Evolutionary conservation across 768 basidiomycete species (phyloP), one percentile per base, ranked within the genome.

Genomic region (Mycena polygramma): DNA sequence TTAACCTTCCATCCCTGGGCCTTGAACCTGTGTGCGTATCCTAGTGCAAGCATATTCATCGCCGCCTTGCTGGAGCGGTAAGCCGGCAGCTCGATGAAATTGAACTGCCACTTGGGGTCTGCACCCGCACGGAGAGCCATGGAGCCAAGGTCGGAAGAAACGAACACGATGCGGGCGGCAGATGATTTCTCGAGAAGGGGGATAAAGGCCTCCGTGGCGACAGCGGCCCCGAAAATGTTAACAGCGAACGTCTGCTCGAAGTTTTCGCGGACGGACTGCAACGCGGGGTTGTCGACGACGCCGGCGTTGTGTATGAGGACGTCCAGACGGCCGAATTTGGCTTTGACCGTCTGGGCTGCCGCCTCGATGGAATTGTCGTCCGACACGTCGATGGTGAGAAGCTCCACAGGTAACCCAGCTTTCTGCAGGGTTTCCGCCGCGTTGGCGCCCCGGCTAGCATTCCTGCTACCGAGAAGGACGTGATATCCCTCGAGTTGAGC

Each of bases 11-110:
- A 69, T 24, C 68, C 62, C 55, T 69, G 7, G 17, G 15, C 57
- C 24, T 43, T 51, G 68, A 52, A 69, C 20, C 39, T 39, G 14
- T 51, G 22, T 14, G 55, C 68, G 37, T 69, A 69, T 5, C 24
- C 37, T 20, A 69, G 24, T 2, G 69, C 63, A 30, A 70, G 51
- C 57, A 70, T 70, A 39, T 66, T 70, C 63, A 70, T 59, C 63
- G 69, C 69, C 19, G 68, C 68, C 62, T 70, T 70, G 69, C 63
- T 70, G 48, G 24, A 49, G 39, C 69, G 69, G 57, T 70, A 70
- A 5, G 41, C 11, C 11, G 45, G 37, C 9, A 4, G 17, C 13
- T 6, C 22, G 0, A 46, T 24, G 49, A 7, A 37, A n/a, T 63
- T 51, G 26, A 46, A 48, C 17, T 41, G 37, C 48, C 57, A 51